Percentiles rank a stretch among this genome's conserved stretches.
phyloP scores from a whole-genome alignment of 2,329 filamentous ascomycete genomes.

The Fusarium hainanense region DNA sequence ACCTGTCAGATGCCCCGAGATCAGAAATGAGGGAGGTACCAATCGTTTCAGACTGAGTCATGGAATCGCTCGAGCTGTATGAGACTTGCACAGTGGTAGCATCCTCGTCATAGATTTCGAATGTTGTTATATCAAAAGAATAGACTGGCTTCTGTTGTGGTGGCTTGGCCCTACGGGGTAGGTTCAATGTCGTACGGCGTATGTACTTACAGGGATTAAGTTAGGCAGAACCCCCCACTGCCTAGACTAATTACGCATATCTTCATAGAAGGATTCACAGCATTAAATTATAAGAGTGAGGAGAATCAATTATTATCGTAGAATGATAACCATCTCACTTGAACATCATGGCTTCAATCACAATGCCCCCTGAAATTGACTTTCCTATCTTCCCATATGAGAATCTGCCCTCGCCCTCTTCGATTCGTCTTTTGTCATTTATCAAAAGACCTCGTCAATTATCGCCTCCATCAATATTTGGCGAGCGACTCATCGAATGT shows the following conservation, averaged over 20 bases:
- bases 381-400: neutral
- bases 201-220: neutral
- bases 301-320: neutral
- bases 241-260: neutral
- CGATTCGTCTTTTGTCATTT: slow-evolving; percentile 1
- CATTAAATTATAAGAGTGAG: neutral
- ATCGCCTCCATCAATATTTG: neutral
- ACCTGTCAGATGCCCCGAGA: rapidly evolving
- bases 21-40: too few species aligned
- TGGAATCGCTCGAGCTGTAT: too few species aligned
- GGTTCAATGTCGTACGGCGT: too few species aligned
- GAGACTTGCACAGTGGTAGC: too few species aligned
- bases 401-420: neutral
- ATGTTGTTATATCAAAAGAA: too few species aligned
- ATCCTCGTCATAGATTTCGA: too few species aligned
- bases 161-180: too few species aligned
- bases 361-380: neutral
- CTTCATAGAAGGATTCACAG: neutral
- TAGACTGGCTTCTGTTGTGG: too few species aligned
- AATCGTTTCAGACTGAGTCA: rapidly evolving
- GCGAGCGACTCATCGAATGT: neutral
- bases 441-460: slow-evolving; percentile 6
- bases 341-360: neutral
- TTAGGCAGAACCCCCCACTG: neutral
- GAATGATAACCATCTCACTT: rapidly evolving